These are phyloP conservation scores for Cutaneotrichosporon spelunceum DNA, from an alignment of 1,284 basidiomycete genomes.

Conservation along the genomic window DNA sequence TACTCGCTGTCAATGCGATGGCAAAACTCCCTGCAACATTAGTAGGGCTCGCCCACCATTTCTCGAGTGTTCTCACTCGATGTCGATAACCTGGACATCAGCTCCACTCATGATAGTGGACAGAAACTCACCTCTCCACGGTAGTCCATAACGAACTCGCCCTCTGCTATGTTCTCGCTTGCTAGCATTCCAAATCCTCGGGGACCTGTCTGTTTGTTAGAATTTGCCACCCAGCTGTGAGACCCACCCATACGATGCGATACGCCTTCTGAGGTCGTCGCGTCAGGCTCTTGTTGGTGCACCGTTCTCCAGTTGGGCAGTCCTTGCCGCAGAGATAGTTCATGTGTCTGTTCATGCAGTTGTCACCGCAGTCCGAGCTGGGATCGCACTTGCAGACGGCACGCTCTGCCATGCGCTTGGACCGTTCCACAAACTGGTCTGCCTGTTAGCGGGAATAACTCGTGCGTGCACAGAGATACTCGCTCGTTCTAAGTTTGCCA, in stretches of 20 bases:
- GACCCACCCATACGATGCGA: constrained; percentile 45
- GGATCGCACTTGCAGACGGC: constrained; percentile 50
- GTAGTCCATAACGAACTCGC: constrained; percentile 55
- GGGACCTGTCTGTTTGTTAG: constrained; percentile 45
- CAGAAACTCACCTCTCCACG: constrained; percentile 47
- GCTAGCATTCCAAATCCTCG: constrained; percentile 54
- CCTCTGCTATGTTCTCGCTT: constrained; percentile 47
- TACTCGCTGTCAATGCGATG: constrained; percentile 44
- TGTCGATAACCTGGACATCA: constrained; percentile 28
- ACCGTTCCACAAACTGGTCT: constrained; percentile 15
- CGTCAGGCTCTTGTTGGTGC: constrained; percentile 43
- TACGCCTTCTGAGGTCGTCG: constrained; percentile 38
- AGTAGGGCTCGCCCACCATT: not conserved
- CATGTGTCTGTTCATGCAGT: constrained; percentile 55
- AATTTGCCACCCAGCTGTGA: not conserved
- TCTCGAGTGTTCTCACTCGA: constrained; percentile 27
- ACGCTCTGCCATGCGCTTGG: not conserved
- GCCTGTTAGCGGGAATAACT: not conserved
- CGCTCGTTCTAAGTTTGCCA: constrained; percentile 35
- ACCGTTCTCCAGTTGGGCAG: constrained; percentile 51
- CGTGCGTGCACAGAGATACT: constrained; percentile 16
- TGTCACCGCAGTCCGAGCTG: constrained; percentile 48
- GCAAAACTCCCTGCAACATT: constrained; percentile 37
- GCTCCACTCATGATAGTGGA: not conserved
- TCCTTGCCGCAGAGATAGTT: constrained; percentile 53